These are phyloP conservation scores for Syzygium malaccense DNA, from an alignment of 441 rosid genomes.

Conservation along the genomic window DNA sequence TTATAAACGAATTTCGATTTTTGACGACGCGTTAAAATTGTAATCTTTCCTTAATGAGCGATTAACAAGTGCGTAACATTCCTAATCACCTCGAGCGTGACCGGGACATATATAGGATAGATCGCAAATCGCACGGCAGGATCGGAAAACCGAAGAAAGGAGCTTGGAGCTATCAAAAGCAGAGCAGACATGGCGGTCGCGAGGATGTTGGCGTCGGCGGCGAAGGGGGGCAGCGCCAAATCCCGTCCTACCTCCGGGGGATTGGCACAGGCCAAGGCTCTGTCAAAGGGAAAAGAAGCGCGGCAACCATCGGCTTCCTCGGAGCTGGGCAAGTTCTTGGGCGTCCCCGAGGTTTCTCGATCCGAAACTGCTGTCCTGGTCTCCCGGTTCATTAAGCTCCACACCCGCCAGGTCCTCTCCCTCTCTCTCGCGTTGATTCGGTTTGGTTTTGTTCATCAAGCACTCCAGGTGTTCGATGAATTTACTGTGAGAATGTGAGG, in stretches of 20 bases:
- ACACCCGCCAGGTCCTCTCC: constrained; percentile 32
- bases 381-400: constrained; percentile 43
- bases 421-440: background rate
- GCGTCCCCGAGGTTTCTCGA: constrained; percentile 24
- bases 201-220: background rate
- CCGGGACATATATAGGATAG: background rate
- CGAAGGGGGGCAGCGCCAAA: background rate
- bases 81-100: background rate
- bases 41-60: background rate
- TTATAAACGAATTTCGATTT: background rate
- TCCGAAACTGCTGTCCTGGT: constrained; percentile 28
- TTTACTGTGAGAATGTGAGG: background rate
- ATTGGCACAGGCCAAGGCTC: background rate
- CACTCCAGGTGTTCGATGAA: background rate
- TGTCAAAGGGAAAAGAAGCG: background rate
- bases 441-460: background rate
- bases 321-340: constrained; percentile 33
- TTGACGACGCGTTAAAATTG: background rate
- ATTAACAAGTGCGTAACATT: background rate
- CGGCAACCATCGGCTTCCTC: constrained; percentile 19
- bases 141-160: background rate
- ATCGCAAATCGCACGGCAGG: background rate
- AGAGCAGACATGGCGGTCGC: background rate
- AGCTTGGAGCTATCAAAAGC: background rate
- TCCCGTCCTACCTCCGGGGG: background rate